A percentile compares a stretch with the other conserved stretches of the same genome.
phyloP scores from a whole-genome alignment of 202 grass and related monocot genomes.

The Musa balbisiana region DNA sequence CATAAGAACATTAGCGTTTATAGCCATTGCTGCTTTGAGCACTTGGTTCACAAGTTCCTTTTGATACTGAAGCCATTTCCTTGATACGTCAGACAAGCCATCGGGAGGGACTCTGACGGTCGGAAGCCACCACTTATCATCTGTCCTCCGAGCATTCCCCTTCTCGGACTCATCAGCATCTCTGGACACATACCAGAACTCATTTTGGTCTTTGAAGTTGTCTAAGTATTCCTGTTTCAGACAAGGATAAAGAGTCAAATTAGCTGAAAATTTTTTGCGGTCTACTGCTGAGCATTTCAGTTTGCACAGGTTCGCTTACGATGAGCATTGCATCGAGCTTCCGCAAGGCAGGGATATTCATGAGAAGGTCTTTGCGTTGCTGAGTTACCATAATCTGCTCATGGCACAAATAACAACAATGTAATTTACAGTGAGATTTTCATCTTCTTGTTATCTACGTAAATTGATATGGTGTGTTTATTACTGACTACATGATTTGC shows the following conservation, averaged over 20 bases:
- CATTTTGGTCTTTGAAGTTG: background rate
- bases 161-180: background rate
- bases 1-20: background rate
- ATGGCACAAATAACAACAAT: no score
- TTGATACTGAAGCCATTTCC: background rate
- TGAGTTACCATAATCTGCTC: conserved; percentile 75
- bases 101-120: background rate
- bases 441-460: no score
- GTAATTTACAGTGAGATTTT: no score
- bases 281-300: no score
- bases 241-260: background rate
- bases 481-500: no score
- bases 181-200: background rate
- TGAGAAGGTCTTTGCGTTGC: conserved; percentile 62
- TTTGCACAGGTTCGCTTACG: conserved; percentile 24
- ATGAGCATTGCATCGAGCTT: conserved; percentile 72
- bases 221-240: background rate
- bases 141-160: background rate
- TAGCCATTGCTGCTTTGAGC: background rate
- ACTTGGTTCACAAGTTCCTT: background rate
- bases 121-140: background rate
- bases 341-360: conserved; percentile 55
- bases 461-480: no score
- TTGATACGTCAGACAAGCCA: background rate
- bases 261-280: background rate